Conservation (phyloP, 257 asterid species). For the Lavandula angustifolia region DNA sequence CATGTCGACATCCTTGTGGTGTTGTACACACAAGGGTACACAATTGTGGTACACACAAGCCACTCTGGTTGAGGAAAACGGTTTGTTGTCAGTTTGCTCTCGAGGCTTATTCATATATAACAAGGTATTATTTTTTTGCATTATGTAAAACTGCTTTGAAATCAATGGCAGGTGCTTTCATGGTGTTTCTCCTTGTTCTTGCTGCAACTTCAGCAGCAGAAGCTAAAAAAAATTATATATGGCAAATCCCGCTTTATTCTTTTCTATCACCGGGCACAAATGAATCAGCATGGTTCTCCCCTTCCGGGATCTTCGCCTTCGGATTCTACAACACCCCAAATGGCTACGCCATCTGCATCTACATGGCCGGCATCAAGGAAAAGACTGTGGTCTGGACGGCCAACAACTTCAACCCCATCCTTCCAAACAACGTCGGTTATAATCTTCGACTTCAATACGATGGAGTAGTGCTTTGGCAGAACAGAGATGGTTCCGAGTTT, state of each 20-base stretch:
- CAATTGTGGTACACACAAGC: no score
- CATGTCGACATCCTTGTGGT: no score
- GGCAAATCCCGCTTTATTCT: not conserved
- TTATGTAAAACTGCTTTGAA: not conserved
- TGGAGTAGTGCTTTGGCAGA: conserved; percentile 32
- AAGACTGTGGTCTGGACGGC: conserved; percentile 37
- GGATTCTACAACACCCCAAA: conserved; percentile 14
- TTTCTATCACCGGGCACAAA: not conserved
- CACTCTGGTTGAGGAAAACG: no score
- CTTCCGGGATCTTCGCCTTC: conserved; percentile 4
- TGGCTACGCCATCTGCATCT: conserved; percentile 1
- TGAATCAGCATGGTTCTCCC: not conserved
- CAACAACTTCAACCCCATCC: conserved; percentile 27
- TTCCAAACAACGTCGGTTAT: conserved; percentile 4
- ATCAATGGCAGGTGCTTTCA: not conserved
- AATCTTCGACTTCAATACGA: conserved; percentile 2
- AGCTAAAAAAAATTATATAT: not conserved
- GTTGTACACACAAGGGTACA: no score
- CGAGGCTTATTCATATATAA: not conserved
- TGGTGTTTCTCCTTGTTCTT: not conserved
- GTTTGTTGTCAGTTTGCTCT: no score
- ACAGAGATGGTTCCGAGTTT: not conserved
- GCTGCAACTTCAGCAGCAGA: not conserved
- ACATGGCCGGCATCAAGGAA: not conserved
- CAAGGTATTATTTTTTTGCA: no score